Evolutionary conservation across 768 basidiomycete species (phyloP), one percentile per base, ranked within the genome.

Genomic region (Leccinum aurantiacum): DNA sequence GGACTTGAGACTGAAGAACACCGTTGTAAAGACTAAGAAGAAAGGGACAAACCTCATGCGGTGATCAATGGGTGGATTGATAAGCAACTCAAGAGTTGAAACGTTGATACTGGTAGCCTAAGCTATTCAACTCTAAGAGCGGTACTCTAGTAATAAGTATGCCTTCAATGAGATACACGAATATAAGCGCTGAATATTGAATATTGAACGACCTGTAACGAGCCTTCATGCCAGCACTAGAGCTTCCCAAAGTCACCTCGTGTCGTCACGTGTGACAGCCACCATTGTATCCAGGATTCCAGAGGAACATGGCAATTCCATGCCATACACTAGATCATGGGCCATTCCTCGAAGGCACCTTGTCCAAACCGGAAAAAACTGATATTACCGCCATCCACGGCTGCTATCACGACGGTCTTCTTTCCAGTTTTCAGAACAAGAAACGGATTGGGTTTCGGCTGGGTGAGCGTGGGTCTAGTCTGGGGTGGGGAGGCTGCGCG

Each of bases 321-420:
- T 19, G 22, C 6, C 24, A 52, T 22, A 24, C 25, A 5, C 59
- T 70, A 72, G 17, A 56, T 38, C 87, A 94, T 90, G 0, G 91
- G 87, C 84, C 89, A 88, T 65, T 93, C 91, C 56, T 84, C 86
- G 71, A 98, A 98, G 9, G 80, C 85, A 0, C 93, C 91, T 68
- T 94, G 82, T 7, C 89, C 87, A 64, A 98, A 94, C 56, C 90
- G 79, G 75, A 93, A 91, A 79, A 97, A 95, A 64, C 90, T 90
- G 47, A 88, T 88, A 63, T 83, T 93, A 9, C 95, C 93, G 2
- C 85, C 82, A 74, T 97, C 95, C 5, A 95, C 94, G 2, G 84
- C 92, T 2, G 95, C 95, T 52, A 98, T 82, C 35, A 98, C 79
- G 55, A 95, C 78, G 9, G 80, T 87, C 69, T 92, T 91, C 70